Percentiles rank a stretch among this genome's conserved stretches.
These are phyloP conservation scores for Leavenworthia alabamica DNA, from an alignment of 345 rosid genomes.

Conservation along the genomic window DNA sequence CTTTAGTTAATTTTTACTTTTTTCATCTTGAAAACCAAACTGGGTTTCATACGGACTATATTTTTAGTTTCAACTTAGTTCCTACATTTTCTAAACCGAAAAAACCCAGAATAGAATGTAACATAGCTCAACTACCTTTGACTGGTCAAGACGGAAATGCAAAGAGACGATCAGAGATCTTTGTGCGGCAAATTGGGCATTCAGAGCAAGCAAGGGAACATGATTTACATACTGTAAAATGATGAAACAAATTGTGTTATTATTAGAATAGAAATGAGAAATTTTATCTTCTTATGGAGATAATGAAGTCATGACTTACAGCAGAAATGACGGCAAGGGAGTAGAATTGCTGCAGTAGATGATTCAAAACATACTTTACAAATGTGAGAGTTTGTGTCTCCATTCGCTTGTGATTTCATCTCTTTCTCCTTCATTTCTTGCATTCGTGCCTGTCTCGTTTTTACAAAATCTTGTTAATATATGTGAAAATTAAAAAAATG, in stretches of 20 bases:
- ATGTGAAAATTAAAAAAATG: neutral
- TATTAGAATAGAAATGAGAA: neutral
- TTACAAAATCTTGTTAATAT: neutral
- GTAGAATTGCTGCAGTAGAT: conserved; percentile 91
- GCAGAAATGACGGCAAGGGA: conserved; percentile 99
- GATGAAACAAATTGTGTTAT: neutral
- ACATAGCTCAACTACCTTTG: conserved; percentile 12
- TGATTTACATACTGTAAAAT: conserved; percentile 83
- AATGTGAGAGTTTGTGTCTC: conserved; percentile 81
- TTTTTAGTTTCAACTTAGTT: neutral
- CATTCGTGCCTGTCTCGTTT: conserved; percentile 72
- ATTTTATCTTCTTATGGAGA: neutral
- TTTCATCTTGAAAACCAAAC: neutral
- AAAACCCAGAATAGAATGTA: neutral
- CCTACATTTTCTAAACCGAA: neutral
- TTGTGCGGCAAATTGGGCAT: conserved; percentile 98
- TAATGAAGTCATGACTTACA: conserved; percentile 45
- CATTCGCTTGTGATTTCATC: conserved; percentile 55
- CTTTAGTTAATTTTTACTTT: neutral
- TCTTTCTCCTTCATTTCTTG: conserved; percentile 99
- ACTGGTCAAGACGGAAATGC: conserved; percentile 72
- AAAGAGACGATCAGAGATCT: conserved; percentile 85
- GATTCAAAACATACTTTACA: conserved; percentile 99
- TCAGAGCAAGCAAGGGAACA: conserved; percentile 97
- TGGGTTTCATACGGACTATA: neutral